A percentile compares a stretch with the other conserved stretches of the same genome.
phyloP scores from a whole-genome alignment of 1,284 basidiomycete species.

The Boletus coffeatus region DNA sequence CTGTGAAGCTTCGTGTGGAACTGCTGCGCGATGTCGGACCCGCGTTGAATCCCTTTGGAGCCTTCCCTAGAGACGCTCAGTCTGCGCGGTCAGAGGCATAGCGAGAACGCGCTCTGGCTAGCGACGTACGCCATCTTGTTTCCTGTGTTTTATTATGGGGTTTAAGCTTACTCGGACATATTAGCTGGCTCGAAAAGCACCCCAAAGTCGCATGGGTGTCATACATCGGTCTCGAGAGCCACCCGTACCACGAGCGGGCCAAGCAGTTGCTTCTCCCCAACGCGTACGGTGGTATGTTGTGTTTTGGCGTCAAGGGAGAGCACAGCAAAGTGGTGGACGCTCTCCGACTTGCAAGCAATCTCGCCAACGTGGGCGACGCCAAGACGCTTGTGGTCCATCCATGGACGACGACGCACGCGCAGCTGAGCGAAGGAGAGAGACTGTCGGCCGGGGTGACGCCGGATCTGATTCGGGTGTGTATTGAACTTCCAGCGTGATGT shows the following conservation, averaged over 20 bases:
- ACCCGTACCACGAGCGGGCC: slow-evolving; percentile 60
- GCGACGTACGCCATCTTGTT: slow-evolving; percentile 43
- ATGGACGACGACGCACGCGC: slow-evolving; percentile 79
- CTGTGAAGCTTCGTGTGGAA: slow-evolving; percentile 35
- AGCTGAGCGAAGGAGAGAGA: slow-evolving; percentile 69
- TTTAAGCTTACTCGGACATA: background rate
- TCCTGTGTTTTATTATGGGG: background rate
- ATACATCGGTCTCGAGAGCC: slow-evolving; percentile 69
- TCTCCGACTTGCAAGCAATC: slow-evolving; percentile 69
- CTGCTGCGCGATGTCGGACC: slow-evolving; percentile 73
- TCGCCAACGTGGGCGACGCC: slow-evolving; percentile 59
- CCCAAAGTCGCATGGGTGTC: slow-evolving; percentile 76
- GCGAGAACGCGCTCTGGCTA: slow-evolving; percentile 68
- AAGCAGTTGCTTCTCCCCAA: slow-evolving; percentile 53
- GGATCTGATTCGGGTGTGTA: slow-evolving; percentile 60
- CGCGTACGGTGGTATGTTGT: slow-evolving; percentile 73
- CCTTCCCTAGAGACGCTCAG: slow-evolving; percentile 80
- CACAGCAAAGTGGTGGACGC: slow-evolving; percentile 67
- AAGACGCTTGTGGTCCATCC: slow-evolving; percentile 22
- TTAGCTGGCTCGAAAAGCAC: slow-evolving; percentile 63
- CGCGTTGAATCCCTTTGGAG: slow-evolving; percentile 59
- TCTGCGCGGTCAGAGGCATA: slow-evolving; percentile 73
- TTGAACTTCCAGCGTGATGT: slow-evolving; percentile 20
- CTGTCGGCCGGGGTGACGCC: slow-evolving; percentile 64
- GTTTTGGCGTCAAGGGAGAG: slow-evolving; percentile 72